Evolutionary conservation across 768 basidiomycete genomes (phyloP), one percentile per base, ranked within the genome.

Genomic region (Termitomyces bulborhizus): DNA sequence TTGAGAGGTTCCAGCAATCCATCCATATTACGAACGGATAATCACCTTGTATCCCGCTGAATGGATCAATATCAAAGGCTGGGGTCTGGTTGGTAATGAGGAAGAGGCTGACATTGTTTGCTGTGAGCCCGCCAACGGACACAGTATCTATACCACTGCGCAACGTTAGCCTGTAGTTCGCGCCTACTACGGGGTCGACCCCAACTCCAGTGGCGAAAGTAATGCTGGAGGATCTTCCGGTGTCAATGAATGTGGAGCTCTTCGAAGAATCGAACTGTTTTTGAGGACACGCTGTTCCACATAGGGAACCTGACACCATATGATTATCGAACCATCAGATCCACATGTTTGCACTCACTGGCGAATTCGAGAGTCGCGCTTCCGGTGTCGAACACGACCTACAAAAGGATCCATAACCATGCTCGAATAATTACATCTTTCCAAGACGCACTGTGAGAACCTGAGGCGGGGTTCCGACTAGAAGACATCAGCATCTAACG

Each of bases 321-420:
- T 13, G 0, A 16, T 31, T 31, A 32, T 8, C 31, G 16, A 46
- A 21, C 3, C 16, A n/a, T 27, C 26, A 40, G 24, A 49, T 29
- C 5, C 11, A 18, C 6, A 2, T 16, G n/a, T 50, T 29, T 40
- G 26, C 51, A 3, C 76, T 53, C 59, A 76, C 79, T 78, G 3
- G 76, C 76, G 56, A 80, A 77, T 66, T 79, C 78, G 12, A 79
- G 70, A 11, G 71, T 70, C 7, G 65, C 63, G 56, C 77, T 80
- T 46, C 81, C 81, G 11, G 82, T 83, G 60, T 83, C 82, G 66
- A 83, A 83, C 12, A 83, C 78, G 46, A 83, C 81, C 71, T 73
- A n/a, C 24, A 7, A 4, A 41, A 37, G 52, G 34, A 40, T 40
- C 24, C 2, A 55, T 46, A 44, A 37, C 24, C 13, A 43, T 46